A percentile compares a stretch with the other conserved stretches of the same genome.
Conservation (phyloP, 345 rosid genomes). For the Gossypium herbaceum region DNA sequence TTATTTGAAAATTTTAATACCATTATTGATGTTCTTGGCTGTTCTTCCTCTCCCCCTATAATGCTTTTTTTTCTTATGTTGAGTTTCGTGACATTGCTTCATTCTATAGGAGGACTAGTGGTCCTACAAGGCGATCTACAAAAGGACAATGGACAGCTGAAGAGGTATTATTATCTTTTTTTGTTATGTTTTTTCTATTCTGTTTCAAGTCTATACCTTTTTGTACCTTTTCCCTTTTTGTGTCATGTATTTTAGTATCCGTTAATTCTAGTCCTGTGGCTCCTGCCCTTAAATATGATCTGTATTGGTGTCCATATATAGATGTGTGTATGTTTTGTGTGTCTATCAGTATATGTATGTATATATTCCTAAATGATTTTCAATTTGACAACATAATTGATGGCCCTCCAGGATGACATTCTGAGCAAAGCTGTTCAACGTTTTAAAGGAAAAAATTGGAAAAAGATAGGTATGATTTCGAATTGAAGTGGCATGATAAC, state of each 20-base stretch:
- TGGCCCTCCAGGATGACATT: slow-evolving; percentile 70
- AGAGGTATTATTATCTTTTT: slow-evolving; percentile 49
- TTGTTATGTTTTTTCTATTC: not conserved
- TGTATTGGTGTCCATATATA: not conserved
- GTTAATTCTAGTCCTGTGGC: not conserved
- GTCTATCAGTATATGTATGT: not conserved
- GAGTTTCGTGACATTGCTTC: slow-evolving; percentile 6
- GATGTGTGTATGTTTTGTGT: not conserved
- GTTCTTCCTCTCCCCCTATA: not conserved
- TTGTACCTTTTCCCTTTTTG: not conserved
- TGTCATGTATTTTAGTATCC: not conserved
- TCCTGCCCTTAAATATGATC: not conserved
- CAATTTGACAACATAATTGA: not conserved
- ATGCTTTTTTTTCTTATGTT: not conserved
- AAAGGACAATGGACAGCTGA: slow-evolving; percentile 99
- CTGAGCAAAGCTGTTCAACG: slow-evolving; percentile 87
- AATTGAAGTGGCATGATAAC: not conserved
- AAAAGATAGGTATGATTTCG: slow-evolving; percentile 70
- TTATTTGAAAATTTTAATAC: not conserved
- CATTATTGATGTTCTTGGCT: not conserved
- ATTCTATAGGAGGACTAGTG: slow-evolving; percentile 78
- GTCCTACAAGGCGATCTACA: slow-evolving; percentile 96
- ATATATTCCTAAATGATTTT: not conserved
- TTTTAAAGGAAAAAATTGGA: slow-evolving; percentile 99
- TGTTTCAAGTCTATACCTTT: not conserved